Conservation (phyloP, 805 yeast genomes). For the Yamadazyma olivae region DNA sequence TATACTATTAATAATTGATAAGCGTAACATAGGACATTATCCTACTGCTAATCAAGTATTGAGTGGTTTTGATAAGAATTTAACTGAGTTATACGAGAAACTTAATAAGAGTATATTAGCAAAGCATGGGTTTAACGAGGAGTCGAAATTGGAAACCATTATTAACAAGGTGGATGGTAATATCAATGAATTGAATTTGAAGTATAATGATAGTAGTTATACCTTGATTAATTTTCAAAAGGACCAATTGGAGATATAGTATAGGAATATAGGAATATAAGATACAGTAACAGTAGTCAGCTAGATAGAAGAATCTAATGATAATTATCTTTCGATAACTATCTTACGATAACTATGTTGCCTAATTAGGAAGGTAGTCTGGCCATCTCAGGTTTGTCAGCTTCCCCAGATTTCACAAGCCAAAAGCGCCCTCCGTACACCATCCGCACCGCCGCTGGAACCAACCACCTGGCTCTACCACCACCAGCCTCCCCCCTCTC, state of each 20-base stretch:
- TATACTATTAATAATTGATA: constrained; percentile 20
- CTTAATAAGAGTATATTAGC: constrained; percentile 25
- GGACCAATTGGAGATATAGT: constrained; percentile 20
- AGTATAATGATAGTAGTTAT: constrained; percentile 30
- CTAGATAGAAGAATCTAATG: too few relatives aligned
- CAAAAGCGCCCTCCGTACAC: too few relatives aligned
- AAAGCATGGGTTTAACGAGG: constrained; percentile 19
- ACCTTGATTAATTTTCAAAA: constrained; percentile 34
- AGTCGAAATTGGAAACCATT: constrained; percentile 30
- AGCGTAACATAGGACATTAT: constrained; percentile 17
- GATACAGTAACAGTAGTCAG: too few relatives aligned
- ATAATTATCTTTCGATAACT: too few relatives aligned
- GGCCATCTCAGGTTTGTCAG: too few relatives aligned
- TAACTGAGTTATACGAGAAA: constrained; percentile 16
- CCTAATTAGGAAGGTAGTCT: too few relatives aligned
- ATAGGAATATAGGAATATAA: too few relatives aligned
- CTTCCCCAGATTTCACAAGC: too few relatives aligned
- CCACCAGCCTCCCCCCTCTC: too few relatives aligned
- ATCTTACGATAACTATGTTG: too few relatives aligned
- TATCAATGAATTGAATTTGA: constrained; percentile 25
- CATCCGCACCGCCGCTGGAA: too few relatives aligned
- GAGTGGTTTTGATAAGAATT: constrained; percentile 18
- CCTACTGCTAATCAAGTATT: constrained; percentile 20
- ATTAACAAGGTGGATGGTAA: constrained; percentile 28
- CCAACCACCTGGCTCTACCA: too few relatives aligned